These are phyloP conservation scores for Symbiodinium pilosum DNA, from an alignment of 73 alveolate genomes.

Conservation along the genomic window DNA sequence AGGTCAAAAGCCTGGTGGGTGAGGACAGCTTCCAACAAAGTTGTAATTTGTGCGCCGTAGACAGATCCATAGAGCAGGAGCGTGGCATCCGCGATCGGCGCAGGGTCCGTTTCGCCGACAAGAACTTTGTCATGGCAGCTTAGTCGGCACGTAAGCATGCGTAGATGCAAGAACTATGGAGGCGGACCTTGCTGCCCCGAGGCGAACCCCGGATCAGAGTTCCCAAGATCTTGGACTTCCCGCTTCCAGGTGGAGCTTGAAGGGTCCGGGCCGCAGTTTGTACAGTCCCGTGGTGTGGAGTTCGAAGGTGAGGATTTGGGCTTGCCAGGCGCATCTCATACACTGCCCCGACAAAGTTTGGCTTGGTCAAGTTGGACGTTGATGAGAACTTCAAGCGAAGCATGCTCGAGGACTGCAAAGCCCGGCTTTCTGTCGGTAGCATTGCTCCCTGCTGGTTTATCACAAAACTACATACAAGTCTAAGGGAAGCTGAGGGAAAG, in stretches of 20 bases:
- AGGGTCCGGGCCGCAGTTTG: not conserved
- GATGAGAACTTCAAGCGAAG: conserved; percentile 41
- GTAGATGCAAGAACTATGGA: too few species aligned
- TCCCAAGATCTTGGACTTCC: conserved; percentile 76
- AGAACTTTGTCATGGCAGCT: conserved; percentile 33
- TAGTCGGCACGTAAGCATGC: not conserved
- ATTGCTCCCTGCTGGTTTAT: too few species aligned
- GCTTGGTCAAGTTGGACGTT: conserved; percentile 83
- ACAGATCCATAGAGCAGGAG: conserved; percentile 43
- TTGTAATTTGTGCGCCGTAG: conserved; percentile 7
- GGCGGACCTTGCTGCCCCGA: not conserved
- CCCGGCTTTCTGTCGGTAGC: too few species aligned
- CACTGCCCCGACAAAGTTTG: conserved; percentile 77
- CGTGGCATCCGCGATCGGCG: conserved; percentile 65
- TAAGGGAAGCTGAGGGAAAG: too few species aligned
- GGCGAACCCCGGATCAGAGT: conserved; percentile 75
- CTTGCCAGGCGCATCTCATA: conserved; percentile 31
- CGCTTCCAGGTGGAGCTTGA: conserved; percentile 23
- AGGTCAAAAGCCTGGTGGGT: not conserved
- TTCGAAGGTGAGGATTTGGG: too few species aligned
- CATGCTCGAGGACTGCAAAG: not conserved
- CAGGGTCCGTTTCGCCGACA: conserved; percentile 81
- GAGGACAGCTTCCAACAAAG: not conserved
- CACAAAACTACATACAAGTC: too few species aligned
- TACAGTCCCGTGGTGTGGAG: too few species aligned